A percentile compares a stretch with the other conserved stretches of the same genome.
phyloP scores from a whole-genome alignment of 805 yeast species.

The Teunomyces pallodes region DNA sequence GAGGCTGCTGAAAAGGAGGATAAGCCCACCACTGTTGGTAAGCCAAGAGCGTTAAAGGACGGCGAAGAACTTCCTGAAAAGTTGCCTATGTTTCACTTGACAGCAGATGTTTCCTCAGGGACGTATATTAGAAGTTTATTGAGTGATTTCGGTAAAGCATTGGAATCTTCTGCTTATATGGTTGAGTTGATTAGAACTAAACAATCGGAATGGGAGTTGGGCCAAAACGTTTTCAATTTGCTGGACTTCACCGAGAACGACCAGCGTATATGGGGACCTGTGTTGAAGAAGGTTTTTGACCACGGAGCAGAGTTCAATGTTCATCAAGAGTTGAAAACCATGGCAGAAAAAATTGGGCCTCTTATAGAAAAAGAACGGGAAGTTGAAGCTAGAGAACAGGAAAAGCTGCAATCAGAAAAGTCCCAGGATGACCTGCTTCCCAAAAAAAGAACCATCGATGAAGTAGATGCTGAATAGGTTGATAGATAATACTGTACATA shows the following conservation, averaged over 20 bases:
- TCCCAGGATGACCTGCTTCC: constrained; percentile 3
- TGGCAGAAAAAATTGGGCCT: constrained; percentile 4
- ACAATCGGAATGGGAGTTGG: constrained; percentile 85
- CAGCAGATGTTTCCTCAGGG: constrained; percentile 85
- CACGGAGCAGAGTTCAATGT: constrained; percentile 26
- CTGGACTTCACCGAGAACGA: constrained; percentile 61
- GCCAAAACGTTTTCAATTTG: constrained; percentile 62
- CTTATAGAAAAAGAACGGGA: constrained; percentile 8
- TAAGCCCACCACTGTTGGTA: constrained; percentile 36
- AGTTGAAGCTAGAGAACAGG: constrained; percentile 5
- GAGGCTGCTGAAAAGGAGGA: constrained; percentile 41
- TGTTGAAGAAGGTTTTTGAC: constrained; percentile 53
- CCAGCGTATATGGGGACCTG: constrained; percentile 70
- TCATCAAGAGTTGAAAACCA: constrained; percentile 17
- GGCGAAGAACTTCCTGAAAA: constrained; percentile 42
- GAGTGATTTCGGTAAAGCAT: constrained; percentile 82
- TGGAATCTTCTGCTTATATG: constrained; percentile 85
- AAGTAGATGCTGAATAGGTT: constrained; percentile 13
- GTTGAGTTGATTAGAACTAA: constrained; percentile 68
- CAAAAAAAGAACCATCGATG: constrained; percentile 20
- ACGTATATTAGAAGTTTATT: constrained; percentile 89
- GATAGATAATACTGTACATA: not conserved
- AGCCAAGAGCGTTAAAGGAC: constrained; percentile 37
- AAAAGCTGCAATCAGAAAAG: not conserved
- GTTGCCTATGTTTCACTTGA: constrained; percentile 71